Conservation (phyloP, 345 rosid species). For the Moringa oleifera region DNA sequence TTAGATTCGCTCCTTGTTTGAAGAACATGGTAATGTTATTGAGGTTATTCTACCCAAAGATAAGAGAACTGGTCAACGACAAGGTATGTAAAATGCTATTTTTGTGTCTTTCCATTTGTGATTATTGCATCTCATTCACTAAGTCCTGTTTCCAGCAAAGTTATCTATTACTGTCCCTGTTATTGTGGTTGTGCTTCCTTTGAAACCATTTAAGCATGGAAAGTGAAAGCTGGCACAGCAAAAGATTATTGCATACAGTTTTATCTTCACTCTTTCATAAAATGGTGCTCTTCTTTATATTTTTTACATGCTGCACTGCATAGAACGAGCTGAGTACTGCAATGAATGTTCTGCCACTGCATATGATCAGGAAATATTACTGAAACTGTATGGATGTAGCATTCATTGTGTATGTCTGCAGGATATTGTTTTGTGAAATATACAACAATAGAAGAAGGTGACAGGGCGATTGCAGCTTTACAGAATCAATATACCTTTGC, state of each 20-base stretch:
- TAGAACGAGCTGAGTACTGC: neutral
- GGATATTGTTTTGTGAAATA: constrained; percentile 89
- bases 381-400: neutral
- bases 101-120: neutral
- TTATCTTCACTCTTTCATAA: neutral
- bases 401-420: constrained; percentile 23
- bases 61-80: constrained; percentile 59
- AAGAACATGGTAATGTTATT: constrained; percentile 57
- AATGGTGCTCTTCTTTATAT: neutral
- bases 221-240: neutral
- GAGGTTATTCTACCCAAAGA: constrained; percentile 73
- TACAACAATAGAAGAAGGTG: constrained; percentile 61
- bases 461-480: constrained; percentile 66
- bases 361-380: neutral
- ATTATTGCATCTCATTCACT: too few relatives aligned
- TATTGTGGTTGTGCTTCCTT: neutral
- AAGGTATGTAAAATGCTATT: constrained; percentile 35
- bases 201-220: neutral
- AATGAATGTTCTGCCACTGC: neutral
- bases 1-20: constrained; percentile 66
- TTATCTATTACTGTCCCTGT: neutral
- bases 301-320: too few relatives aligned
- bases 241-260: neutral
- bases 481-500: constrained; percentile 56
- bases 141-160: too few relatives aligned